phyloP scores from a whole-genome alignment of 78 protist genomes.

The Chrysochromulina tobinii region DNA sequence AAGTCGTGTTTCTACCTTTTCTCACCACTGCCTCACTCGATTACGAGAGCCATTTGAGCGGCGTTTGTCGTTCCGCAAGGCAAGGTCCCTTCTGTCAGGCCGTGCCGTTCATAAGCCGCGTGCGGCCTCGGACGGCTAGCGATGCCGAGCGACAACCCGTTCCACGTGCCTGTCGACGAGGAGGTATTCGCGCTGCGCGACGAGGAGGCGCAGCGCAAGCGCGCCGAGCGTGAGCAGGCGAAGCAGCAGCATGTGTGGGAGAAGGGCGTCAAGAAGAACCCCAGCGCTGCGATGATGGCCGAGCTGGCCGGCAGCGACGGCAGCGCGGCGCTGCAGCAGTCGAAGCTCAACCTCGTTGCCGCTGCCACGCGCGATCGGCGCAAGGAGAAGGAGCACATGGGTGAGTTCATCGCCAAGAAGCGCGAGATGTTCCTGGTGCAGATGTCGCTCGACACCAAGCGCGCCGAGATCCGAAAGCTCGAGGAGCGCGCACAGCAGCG shows the following conservation, averaged over 20 bases:
- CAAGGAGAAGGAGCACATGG: constrained; percentile 64
- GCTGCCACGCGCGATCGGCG: constrained; percentile 31
- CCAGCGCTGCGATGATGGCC: not conserved
- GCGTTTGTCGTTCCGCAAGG: too few species aligned
- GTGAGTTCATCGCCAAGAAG: constrained; percentile 68
- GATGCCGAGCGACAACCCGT: constrained; percentile 47
- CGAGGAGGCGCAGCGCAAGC: constrained; percentile 42
- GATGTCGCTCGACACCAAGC: constrained; percentile 66
- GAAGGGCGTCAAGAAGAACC: not conserved
- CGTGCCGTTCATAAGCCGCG: too few species aligned
- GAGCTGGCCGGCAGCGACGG: too few species aligned
- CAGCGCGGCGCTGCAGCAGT: not conserved
- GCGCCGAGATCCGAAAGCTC: constrained; percentile 68
- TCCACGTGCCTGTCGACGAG: constrained; percentile 63
- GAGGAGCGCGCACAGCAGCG: constrained; percentile 66
- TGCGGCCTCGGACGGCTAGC: too few species aligned
- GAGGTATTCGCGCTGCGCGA: constrained; percentile 66
- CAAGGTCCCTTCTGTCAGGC: too few species aligned
- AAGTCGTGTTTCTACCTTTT: too few species aligned
- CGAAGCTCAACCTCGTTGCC: not conserved
- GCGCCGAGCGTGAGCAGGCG: not conserved
- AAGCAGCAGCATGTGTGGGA: not conserved
- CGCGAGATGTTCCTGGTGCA: constrained; percentile 77
- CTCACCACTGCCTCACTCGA: too few species aligned
- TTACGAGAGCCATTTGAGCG: too few species aligned